These are phyloP conservation scores for Salix koriyanagi DNA, from an alignment of 345 rosid genomes.

Conservation along the genomic window DNA sequence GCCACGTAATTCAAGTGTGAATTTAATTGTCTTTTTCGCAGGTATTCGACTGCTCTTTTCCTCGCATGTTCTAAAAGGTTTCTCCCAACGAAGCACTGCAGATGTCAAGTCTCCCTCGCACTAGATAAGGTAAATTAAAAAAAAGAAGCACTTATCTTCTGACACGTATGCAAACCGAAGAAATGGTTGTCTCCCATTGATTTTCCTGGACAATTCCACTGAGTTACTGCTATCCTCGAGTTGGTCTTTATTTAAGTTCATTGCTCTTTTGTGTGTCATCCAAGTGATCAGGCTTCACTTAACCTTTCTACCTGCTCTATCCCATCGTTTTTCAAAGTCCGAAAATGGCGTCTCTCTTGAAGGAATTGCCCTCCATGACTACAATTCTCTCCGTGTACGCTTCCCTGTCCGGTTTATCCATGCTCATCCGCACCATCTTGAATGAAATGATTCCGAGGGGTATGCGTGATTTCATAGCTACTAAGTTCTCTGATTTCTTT, in stretches of 20 bases:
- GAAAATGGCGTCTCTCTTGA: constrained; percentile 22
- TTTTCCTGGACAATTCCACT: too few species aligned
- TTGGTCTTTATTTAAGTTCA: not conserved
- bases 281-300: not conserved
- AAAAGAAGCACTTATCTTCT: too few species aligned
- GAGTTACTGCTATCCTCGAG: not conserved
- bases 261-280: not conserved
- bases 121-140: too few species aligned
- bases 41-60: too few species aligned
- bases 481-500: constrained; percentile 5
- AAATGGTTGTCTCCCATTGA: not conserved
- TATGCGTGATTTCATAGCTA: constrained; percentile 10
- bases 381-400: constrained; percentile 32
- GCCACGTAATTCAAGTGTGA: too few species aligned
- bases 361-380: constrained; percentile 24
- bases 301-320: not conserved
- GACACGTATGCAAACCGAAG: too few species aligned
- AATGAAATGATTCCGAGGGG: constrained; percentile 31
- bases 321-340: not conserved
- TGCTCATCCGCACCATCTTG: constrained; percentile 30
- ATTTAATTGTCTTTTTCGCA: too few species aligned
- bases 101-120: not conserved
- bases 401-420: constrained; percentile 24
- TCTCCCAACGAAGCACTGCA: too few species aligned
- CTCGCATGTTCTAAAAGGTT: too few species aligned